Evolutionary conservation across 192 early-diverging fungal species (phyloP), one percentile per base, ranked within the genome.

Genomic region (Rhizoclosmatium sp.): DNA sequence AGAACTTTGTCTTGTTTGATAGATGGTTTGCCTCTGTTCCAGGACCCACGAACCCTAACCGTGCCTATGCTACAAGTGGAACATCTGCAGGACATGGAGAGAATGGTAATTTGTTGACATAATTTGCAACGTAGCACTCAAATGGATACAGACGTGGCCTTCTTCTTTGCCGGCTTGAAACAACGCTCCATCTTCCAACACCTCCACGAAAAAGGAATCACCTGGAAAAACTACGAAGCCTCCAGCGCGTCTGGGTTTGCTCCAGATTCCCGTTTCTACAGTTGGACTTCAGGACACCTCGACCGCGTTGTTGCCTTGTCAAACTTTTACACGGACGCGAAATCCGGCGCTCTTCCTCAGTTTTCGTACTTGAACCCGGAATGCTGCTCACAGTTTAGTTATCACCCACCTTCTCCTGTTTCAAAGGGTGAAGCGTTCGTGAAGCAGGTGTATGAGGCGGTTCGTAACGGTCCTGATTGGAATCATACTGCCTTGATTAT

Each of bases 361-460:
- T 83, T 83, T 31, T 48, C 81, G 9, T 83, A 76, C 47, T 82
- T 83, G 56, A 82, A 83, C 54, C 82, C 82, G 51, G 80, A 82
- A 68, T 83, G 79, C 74, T 83, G 82, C 65, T 39, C 59, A 60
- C 47, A 40, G 80, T 81, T 61, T 69, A 7, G 47, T 46, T 47
- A 46, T 44, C 68, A 59, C 69, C 69, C 71, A 9, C 66, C 75
- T 23, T 68, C 59, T 1, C 39, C 45, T 41, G 77, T 80, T 16
- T 23, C 71, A 7, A 23, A 42, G 16, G 71, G 71, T 44, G 71
- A 74, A 40, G 56, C 59, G 7, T 74, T 64, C 56, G 16, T 74
- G 12, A 62, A 65, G 59, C 21, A 62, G 21, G 44, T 74, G 12
- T 65, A 67, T 45, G 56, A 74, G 59, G 54, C 71, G 21, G 5